These are phyloP conservation scores for Allomyces macrogynus DNA, from an alignment of 192 early-diverging fungal species.

Conservation along the genomic window DNA sequence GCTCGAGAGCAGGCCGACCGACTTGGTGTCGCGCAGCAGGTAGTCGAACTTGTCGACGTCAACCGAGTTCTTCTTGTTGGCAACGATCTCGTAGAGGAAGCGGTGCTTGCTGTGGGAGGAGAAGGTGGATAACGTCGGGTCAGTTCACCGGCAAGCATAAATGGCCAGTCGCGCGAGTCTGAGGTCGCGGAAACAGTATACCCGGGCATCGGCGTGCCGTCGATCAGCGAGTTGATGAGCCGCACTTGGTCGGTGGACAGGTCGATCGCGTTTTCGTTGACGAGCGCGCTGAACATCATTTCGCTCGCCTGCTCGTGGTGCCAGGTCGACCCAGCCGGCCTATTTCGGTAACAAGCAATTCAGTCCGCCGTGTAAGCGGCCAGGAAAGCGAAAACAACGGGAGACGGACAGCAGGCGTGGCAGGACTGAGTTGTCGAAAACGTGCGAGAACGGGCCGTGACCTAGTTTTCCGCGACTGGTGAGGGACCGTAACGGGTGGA, in stretches of 20 bases:
- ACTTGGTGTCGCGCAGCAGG: slow-evolving; percentile 30
- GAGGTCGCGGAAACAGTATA: neutral
- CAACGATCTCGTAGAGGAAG: slow-evolving; percentile 90
- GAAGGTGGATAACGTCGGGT: neutral
- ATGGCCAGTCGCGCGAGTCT: too few species aligned
- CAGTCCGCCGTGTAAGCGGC: slow-evolving; percentile 1
- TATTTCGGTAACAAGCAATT: neutral
- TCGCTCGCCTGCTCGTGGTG: slow-evolving; percentile 60
- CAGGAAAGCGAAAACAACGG: neutral
- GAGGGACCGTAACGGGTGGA: slow-evolving; percentile 1
- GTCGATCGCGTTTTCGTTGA: slow-evolving; percentile 51
- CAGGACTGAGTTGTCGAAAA: slow-evolving; percentile 84
- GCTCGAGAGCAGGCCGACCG: neutral
- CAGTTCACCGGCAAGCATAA: neutral
- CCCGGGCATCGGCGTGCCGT: slow-evolving; percentile 18
- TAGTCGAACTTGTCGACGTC: slow-evolving; percentile 91
- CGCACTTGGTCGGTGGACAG: slow-evolving; percentile 31
- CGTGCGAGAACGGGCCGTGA: slow-evolving; percentile 90
- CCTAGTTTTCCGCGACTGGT: slow-evolving; percentile 18
- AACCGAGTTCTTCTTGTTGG: slow-evolving; percentile 79
- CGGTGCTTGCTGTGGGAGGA: slow-evolving; percentile 7
- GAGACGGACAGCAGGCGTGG: slow-evolving; percentile 17
- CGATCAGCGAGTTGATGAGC: slow-evolving; percentile 55
- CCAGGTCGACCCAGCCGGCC: slow-evolving; percentile 30
- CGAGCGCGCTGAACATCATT: slow-evolving; percentile 65